A percentile compares a stretch with the other conserved stretches of the same genome.
phyloP scores from a whole-genome alignment of 495 filamentous ascomycete genomes.

The Neurospora sp. region DNA sequence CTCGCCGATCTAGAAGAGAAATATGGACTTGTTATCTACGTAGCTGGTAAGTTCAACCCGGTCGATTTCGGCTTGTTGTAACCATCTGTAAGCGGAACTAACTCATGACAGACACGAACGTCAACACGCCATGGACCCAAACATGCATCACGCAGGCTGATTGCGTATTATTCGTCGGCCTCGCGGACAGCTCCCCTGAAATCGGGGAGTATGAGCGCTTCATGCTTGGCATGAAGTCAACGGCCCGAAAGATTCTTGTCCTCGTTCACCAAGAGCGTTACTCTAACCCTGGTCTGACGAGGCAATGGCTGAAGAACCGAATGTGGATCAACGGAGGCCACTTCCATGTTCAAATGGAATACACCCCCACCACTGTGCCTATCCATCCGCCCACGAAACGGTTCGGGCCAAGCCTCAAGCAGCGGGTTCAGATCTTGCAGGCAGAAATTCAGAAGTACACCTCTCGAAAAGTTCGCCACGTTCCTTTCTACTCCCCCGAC shows the following conservation, averaged over 20 bases:
- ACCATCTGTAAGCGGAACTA: constrained; percentile 8
- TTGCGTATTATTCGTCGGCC: constrained; percentile 82
- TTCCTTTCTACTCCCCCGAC: constrained; percentile 81
- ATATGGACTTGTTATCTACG: constrained; percentile 89
- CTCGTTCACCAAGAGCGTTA: constrained; percentile 89
- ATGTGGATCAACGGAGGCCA: constrained; percentile 99
- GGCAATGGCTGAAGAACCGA: constrained; percentile 84
- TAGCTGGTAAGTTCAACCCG: constrained; percentile 54
- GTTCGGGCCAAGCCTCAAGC: constrained; percentile 77
- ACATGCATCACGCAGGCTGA: constrained; percentile 96
- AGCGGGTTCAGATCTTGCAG: constrained; percentile 87
- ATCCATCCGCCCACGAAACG: constrained; percentile 67
- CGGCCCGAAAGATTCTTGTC: constrained; percentile 86
- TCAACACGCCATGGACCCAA: constrained; percentile 95
- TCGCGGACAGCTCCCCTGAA: constrained; percentile 79
- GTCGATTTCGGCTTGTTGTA: background rate
- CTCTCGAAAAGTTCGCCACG: constrained; percentile 71
- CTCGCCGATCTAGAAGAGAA: constrained; percentile 95
- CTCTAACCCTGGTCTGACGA: constrained; percentile 69
- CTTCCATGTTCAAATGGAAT: constrained; percentile 95
- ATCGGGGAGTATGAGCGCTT: constrained; percentile 97
- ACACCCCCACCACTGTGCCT: constrained; percentile 65
- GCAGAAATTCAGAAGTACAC: constrained; percentile 98
- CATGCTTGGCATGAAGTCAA: constrained; percentile 93
- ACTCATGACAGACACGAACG: constrained; percentile 59